A percentile compares a stretch with the other conserved stretches of the same genome.
phyloP scores from a whole-genome alignment of 768 basidiomycete species.

The Steccherinum ochraceum region DNA sequence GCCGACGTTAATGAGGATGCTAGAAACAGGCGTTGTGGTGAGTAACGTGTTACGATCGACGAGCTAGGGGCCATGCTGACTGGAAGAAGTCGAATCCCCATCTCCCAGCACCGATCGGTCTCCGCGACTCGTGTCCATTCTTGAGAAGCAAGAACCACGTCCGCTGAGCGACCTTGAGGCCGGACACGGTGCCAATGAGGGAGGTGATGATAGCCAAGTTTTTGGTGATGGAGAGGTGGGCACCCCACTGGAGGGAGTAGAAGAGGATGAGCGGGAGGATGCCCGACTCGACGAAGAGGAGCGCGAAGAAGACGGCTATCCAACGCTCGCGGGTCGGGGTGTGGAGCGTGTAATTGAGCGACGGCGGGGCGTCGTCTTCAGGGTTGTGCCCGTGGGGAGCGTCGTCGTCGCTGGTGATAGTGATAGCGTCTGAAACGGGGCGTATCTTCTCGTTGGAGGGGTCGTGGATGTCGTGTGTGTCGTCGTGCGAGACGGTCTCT shows the following conservation, averaged over 20 bases:
- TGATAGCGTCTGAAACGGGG: not conserved
- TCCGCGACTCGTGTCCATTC: slow-evolving; percentile 15
- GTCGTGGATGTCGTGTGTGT: too few species aligned
- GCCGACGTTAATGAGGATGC: slow-evolving; percentile 15
- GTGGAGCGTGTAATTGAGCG: slow-evolving; percentile 23
- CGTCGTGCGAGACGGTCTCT: too few species aligned
- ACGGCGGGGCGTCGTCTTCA: slow-evolving; percentile 11
- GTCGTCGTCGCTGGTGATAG: not conserved
- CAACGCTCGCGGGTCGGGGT: slow-evolving; percentile 15
- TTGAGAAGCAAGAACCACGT: slow-evolving; percentile 21
- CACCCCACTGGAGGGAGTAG: slow-evolving; percentile 24
- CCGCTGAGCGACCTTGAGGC: slow-evolving; percentile 21
- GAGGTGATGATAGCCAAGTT: slow-evolving; percentile 27
- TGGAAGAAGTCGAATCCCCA: slow-evolving; percentile 24
- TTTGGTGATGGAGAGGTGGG: slow-evolving; percentile 21
- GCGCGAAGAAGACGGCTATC: slow-evolving; percentile 20
- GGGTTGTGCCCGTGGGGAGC: not conserved
- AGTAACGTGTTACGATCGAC: not conserved
- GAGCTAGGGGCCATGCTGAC: slow-evolving; percentile 12
- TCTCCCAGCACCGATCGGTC: slow-evolving; percentile 23
- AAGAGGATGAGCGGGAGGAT: slow-evolving; percentile 25
- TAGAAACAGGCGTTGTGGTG: not conserved
- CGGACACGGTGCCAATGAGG: slow-evolving; percentile 24
- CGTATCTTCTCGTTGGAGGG: not conserved
- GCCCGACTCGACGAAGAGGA: slow-evolving; percentile 25